Conservation (phyloP, 2,329 filamentous ascomycete genomes). For the Colletotrichum tamarilloi region DNA sequence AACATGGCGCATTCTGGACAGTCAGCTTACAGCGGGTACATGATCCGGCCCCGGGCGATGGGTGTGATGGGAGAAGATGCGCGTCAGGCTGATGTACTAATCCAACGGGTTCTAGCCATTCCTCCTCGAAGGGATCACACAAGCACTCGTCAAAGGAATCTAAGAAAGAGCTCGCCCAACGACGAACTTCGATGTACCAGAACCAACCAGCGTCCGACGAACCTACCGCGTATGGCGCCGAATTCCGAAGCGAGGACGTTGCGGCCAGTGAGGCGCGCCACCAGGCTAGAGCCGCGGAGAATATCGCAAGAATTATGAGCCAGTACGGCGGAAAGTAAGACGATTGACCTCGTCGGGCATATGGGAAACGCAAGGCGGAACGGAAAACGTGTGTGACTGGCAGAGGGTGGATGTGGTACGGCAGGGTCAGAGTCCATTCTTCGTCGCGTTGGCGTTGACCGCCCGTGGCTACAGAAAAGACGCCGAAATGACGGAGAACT, state of each 20-base stretch:
- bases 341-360: too few species aligned
- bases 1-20: background rate
- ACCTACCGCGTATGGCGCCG: background rate
- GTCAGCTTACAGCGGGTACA: slow-evolving; percentile 2
- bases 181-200: background rate
- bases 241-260: background rate
- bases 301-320: background rate
- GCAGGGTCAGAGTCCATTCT: background rate
- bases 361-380: too few species aligned
- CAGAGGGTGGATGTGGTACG: background rate
- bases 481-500: background rate
- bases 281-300: background rate
- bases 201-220: background rate
- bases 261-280: background rate
- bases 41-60: background rate
- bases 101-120: background rate
- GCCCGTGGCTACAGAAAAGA: background rate
- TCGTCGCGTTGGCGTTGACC: background rate
- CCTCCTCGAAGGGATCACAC: background rate
- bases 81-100: background rate
- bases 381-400: background rate
- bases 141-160: background rate
- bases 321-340: background rate
- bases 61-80: background rate
- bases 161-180: fast-evolving